Evolutionary conservation across 2,329 filamentous ascomycete species (phyloP).

Genomic region (Fusarium begoniae): DNA sequence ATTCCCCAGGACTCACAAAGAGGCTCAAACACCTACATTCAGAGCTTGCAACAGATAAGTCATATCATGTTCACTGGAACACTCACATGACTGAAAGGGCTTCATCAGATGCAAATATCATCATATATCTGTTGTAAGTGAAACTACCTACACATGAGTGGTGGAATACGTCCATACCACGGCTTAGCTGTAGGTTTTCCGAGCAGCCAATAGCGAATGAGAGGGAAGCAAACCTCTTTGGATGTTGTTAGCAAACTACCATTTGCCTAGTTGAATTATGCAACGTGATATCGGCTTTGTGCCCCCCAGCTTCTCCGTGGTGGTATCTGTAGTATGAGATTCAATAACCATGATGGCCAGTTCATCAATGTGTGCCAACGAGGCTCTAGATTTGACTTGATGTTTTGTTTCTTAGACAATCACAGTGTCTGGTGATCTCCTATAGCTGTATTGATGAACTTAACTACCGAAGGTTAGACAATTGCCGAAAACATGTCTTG

Average conservation of each 20-base stretch:
- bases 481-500: background rate
- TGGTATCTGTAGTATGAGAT: too few relatives aligned
- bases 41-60: background rate
- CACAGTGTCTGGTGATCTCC: background rate
- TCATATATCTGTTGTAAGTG: too few relatives aligned
- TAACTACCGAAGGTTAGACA: background rate
- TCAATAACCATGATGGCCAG: too few relatives aligned
- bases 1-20: background rate
- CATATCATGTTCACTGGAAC: background rate
- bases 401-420: background rate
- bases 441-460: background rate
- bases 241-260: too few relatives aligned
- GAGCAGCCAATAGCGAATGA: background rate
- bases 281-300: background rate
- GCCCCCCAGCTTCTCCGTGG: accelerated
- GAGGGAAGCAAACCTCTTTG: background rate
- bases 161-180: background rate
- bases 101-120: background rate
- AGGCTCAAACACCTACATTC: background rate
- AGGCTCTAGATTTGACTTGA: background rate
- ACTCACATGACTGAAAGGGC: background rate
- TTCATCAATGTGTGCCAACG: background rate
- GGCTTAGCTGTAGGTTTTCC: too few relatives aligned
- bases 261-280: too few relatives aligned
- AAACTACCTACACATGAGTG: background rate